Conservation (phyloP, 192 early-diverging fungal genomes). For the Coemansia sp. region DNA sequence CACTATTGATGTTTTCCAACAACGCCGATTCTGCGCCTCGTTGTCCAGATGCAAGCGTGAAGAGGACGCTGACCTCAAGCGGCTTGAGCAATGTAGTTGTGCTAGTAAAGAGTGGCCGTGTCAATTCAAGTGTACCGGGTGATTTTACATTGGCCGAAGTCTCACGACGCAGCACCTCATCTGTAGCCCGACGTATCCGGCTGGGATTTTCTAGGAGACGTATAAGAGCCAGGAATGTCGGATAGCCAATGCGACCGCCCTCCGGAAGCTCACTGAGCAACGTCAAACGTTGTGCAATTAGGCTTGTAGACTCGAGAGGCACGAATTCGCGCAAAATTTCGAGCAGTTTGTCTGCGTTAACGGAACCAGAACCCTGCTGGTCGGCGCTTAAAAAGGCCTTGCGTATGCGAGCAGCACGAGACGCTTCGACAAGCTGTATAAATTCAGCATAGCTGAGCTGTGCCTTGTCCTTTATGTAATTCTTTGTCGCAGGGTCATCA, state of each 20-base stretch:
- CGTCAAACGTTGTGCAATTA: conserved; percentile 30
- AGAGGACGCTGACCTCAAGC: conserved; percentile 50
- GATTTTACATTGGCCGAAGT: conserved; percentile 11
- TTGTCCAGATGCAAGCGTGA: conserved; percentile 41
- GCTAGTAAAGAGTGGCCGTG: conserved; percentile 15
- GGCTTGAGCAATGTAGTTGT: conserved; percentile 36
- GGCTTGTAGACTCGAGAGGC: conserved; percentile 25
- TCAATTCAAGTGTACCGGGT: conserved; percentile 10
- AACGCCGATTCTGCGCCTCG: conserved; percentile 20
- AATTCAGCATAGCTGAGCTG: conserved; percentile 41
- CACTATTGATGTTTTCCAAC: conserved; percentile 16
- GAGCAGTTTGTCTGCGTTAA: conserved; percentile 42
- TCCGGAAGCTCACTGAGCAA: conserved; percentile 36
- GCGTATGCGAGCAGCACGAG: conserved; percentile 42
- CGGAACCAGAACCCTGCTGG: conserved; percentile 21
- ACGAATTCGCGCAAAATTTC: conserved; percentile 34
- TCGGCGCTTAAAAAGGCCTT: conserved; percentile 35
- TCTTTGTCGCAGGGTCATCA: conserved; percentile 14
- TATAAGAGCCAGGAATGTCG: conserved; percentile 52
- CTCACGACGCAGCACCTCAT: conserved; percentile 26
- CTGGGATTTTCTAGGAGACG: conserved; percentile 43
- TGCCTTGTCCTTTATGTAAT: conserved; percentile 26
- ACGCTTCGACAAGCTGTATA: conserved; percentile 38
- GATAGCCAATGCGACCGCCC: conserved; percentile 52
- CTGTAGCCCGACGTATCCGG: conserved; percentile 47